A percentile compares a stretch with the other conserved stretches of the same genome.
Conservation (phyloP, 2,329 filamentous ascomycete species). For the Teratosphaeria destructans region DNA sequence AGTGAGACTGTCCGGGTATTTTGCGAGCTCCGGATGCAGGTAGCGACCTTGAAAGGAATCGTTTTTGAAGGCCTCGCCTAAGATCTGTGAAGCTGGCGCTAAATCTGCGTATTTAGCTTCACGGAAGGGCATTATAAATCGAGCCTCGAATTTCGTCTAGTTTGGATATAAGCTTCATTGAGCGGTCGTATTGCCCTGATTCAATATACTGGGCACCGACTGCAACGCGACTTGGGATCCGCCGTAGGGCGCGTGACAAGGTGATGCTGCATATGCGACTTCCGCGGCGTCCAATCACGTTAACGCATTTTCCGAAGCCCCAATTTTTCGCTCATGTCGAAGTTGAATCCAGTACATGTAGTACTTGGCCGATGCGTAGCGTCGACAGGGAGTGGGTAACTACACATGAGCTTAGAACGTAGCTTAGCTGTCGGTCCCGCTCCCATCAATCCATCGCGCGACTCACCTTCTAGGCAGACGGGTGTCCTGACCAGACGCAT, state of each 20-base stretch:
- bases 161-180: not conserved
- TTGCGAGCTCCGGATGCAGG: conserved; percentile 9
- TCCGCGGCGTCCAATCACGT: not conserved
- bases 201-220: not conserved
- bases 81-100: conserved; percentile 7
- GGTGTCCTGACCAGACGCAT: too few relatives aligned
- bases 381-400: too few relatives aligned
- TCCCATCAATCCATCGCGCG: too few relatives aligned
- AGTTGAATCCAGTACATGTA: not conserved
- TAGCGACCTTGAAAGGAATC: conserved; percentile 10
- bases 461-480: too few relatives aligned
- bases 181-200: not conserved
- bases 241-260: not conserved
- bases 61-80: conserved; percentile 9
- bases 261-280: not conserved
- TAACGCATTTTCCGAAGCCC: not conserved
- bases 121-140: conserved; percentile 10
- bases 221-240: not conserved
- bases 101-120: conserved; percentile 10
- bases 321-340: not conserved
- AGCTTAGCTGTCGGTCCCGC: too few relatives aligned
- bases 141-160: not conserved
- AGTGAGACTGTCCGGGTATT: conserved; percentile 10
- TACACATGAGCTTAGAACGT: too few relatives aligned
- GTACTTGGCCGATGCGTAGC: too few relatives aligned